Base-by-base conservation (phyloP, 1,284 basidiomycete species). In the Malassezia globosa region DNA sequence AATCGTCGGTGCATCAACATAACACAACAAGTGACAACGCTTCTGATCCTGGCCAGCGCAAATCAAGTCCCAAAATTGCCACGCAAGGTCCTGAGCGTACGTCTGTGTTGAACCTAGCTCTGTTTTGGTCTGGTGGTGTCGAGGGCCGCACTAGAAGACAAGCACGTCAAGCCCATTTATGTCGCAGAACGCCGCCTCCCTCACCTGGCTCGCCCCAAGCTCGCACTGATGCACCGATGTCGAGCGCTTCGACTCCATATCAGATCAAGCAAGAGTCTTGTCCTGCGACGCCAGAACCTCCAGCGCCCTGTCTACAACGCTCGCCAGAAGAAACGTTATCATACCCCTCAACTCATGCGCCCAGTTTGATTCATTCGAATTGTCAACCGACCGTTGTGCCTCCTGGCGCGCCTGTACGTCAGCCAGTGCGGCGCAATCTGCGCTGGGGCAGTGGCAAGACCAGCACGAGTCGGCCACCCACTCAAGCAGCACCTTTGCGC, bases 111-210 rank as follows among this genome's bases (percentile, higher is more conserved):
- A 71, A 71, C 26, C 52, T 71, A 21, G 66, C 68, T 7, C 56
- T 67, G 22, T 65, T 65, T 43, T 71, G 68, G 68, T 63, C 61
- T 5, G 68, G 63, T 2, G 68, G 68, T 13, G 59, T 67, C 3
- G 60, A 51, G 13, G 61, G 62, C 13, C 52, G 66, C n/a, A 63
- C 59, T 6, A 56, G 67, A 22, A 59, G 54, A 24, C 63, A 61
- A 39, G 60, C 61, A 13, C 58, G 42, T 7, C 29, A 34, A 21
- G 21, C 10, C 19, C 39, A 26, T n/a, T 25, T 22, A 4, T 3
- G 37, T n/a, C n/a, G n/a, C n/a, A n/a, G n/a, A n/a, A n/a, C n/a
- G n/a, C n/a, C n/a, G n/a, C n/a, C n/a, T n/a, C n/a, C n/a, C n/a
- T n/a, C n/a, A n/a, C n/a, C n/a, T n/a, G n/a, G n/a, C n/a, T n/a